Evolutionary conservation across 2,329 filamentous ascomycete genomes (phyloP).

Genomic region (Botrytis paeoniae): DNA sequence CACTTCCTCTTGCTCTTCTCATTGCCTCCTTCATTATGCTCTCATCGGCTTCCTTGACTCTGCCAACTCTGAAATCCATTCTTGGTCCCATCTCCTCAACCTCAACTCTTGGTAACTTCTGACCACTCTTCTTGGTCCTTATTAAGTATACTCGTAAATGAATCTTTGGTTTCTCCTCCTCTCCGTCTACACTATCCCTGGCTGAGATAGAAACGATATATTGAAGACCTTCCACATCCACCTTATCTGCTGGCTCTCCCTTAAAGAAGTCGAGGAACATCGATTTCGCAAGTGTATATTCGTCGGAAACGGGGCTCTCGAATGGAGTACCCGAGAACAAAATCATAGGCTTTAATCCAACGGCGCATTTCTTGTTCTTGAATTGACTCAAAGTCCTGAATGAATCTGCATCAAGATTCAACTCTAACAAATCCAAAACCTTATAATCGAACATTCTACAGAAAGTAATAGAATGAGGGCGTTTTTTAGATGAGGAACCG

Average conservation of each 20-base stretch:
- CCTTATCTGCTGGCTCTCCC: constrained; percentile 70
- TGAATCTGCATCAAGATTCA: constrained; percentile 73
- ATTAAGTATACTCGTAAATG: constrained; percentile 81
- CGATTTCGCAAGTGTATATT: constrained; percentile 83
- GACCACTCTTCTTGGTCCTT: constrained; percentile 78
- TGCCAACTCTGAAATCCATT: constrained; percentile 85
- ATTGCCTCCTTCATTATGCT: constrained; percentile 84
- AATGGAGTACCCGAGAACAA: constrained; percentile 88
- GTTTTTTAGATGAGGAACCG: constrained; percentile 85
- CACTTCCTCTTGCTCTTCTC: constrained; percentile 73
- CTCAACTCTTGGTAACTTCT: constrained; percentile 85
- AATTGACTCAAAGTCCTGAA: constrained; percentile 72
- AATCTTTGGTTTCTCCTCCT: constrained; percentile 53
- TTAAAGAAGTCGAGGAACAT: constrained; percentile 89
- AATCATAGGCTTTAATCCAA: constrained; percentile 85
- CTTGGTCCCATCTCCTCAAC: constrained; percentile 93
- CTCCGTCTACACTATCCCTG: constrained; percentile 54
- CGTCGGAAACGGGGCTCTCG: constrained; percentile 74
- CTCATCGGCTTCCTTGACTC: constrained; percentile 74
- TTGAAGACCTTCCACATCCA: constrained; percentile 93
- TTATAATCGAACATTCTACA: constrained; percentile 81
- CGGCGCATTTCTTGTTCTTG: constrained; percentile 69
- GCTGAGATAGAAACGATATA: constrained; percentile 82
- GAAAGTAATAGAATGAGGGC: constrained; percentile 85
- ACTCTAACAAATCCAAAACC: constrained; percentile 91